phyloP scores from a whole-genome alignment of 306 rosid species.

The Rubus idaeus region DNA sequence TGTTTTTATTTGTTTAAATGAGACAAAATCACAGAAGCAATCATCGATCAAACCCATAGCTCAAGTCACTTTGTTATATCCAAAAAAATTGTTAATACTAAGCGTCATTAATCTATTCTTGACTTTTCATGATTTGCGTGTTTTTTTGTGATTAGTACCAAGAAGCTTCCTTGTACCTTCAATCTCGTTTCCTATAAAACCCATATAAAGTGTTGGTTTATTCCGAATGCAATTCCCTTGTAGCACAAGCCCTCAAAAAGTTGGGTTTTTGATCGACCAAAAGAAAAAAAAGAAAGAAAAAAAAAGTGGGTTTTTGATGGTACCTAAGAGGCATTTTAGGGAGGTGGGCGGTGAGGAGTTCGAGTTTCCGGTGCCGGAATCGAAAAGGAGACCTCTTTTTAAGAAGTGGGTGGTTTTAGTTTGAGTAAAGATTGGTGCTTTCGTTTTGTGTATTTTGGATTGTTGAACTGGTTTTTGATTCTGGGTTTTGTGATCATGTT shows the following conservation, averaged over 20 bases:
- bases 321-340: conserved; percentile 16
- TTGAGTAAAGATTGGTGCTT: conserved; percentile 11
- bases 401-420: conserved; percentile 11
- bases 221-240: neutral
- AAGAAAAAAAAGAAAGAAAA: neutral
- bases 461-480: conserved; percentile 14
- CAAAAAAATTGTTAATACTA: neutral
- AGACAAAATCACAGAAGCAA: neutral
- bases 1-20: neutral
- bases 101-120: conserved; percentile 6
- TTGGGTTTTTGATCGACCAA: neutral
- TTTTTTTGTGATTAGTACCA: neutral
- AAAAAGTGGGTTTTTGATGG: conserved; percentile 41
- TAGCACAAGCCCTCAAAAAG: neutral
- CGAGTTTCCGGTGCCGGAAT: conserved; percentile 27
- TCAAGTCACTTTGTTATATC: neutral
- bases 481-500: conserved; percentile 23
- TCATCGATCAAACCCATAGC: neutral
- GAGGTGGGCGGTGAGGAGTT: conserved; percentile 8
- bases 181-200: neutral
- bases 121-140: conserved; percentile 39
- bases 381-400: conserved; percentile 17
- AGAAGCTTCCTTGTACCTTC: conserved; percentile 41
- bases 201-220: neutral
- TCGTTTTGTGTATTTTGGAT: neutral